Percentiles rank a stretch among this genome's conserved stretches.
phyloP scores from a whole-genome alignment of 768 basidiomycete genomes.

The Dioszegia aurantiaca region DNA sequence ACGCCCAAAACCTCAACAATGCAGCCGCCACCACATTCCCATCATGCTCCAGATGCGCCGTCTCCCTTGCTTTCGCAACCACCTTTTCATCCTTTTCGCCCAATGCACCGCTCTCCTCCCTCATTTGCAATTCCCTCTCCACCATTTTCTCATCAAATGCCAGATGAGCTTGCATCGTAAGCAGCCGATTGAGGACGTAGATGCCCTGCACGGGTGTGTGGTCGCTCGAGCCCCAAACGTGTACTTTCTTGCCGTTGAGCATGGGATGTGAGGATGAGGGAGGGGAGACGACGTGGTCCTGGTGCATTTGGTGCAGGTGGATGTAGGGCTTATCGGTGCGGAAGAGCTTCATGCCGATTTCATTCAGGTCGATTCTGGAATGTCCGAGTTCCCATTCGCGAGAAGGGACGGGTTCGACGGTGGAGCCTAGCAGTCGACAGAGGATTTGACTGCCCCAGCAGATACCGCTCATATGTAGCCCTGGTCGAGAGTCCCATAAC shows the following conservation, averaged over 20 bases:
- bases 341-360: conserved; percentile 19
- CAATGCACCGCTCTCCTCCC: conserved; percentile 2
- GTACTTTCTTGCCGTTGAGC: conserved; percentile 2
- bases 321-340: conserved; percentile 8
- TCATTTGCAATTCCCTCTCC: conserved; percentile 10
- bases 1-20: conserved; percentile 14
- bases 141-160: conserved; percentile 27
- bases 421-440: conserved; percentile 12
- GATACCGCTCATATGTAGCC: conserved; percentile 16
- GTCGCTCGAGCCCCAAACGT: conserved; percentile 17
- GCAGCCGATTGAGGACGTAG: conserved; percentile 17
- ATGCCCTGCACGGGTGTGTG: conserved; percentile 20
- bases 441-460: conserved; percentile 23
- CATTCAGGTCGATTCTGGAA: conserved; percentile 11
- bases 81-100: conserved; percentile 9
- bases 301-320: conserved; percentile 23
- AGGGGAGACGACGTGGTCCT: conserved; percentile 16
- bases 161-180: conserved; percentile 22
- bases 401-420: conserved; percentile 7
- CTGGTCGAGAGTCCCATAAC: conserved; percentile 13
- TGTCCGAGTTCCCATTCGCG: conserved; percentile 22
- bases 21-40: conserved; percentile 15
- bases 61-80: conserved; percentile 16
- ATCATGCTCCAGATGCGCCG: conserved; percentile 13
- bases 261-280: conserved; percentile 16